phyloP scores from a whole-genome alignment of 2,329 filamentous ascomycete species.

The Aureobasidium sp. region DNA sequence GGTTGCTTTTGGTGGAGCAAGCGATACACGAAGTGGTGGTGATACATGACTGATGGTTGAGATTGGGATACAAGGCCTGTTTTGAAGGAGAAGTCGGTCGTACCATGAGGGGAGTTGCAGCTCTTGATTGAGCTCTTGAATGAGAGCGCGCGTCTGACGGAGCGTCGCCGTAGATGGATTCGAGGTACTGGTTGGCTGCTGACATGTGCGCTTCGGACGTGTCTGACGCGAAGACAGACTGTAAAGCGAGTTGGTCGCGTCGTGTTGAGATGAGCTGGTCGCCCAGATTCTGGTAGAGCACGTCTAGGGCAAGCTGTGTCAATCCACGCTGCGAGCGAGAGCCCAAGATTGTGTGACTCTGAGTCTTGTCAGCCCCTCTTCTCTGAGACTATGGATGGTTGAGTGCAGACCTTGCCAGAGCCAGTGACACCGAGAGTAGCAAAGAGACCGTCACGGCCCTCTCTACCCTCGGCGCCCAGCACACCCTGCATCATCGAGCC shows the following conservation, averaged over 20 bases:
- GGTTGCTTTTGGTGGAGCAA: neutral
- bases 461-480: slow-evolving; percentile 61
- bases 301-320: slow-evolving; percentile 84
- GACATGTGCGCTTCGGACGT: slow-evolving; percentile 72
- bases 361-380: slow-evolving; percentile 12
- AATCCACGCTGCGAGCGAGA: slow-evolving; percentile 79
- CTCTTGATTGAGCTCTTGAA: slow-evolving; percentile 30
- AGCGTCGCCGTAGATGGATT: slow-evolving; percentile 68
- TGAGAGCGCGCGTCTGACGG: slow-evolving; percentile 42
- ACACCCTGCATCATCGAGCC: slow-evolving; percentile 73
- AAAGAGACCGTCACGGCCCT: slow-evolving; percentile 80
- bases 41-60: slow-evolving; percentile 5
- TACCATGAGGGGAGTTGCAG: slow-evolving; percentile 38
- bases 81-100: slow-evolving; percentile 22
- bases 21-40: slow-evolving; percentile 4
- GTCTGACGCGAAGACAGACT: slow-evolving; percentile 70
- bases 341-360: slow-evolving; percentile 95
- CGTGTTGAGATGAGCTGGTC: slow-evolving; percentile 58
- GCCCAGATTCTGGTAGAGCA: slow-evolving; percentile 76
- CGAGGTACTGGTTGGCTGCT: slow-evolving; percentile 68
- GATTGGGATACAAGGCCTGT: neutral
- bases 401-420: slow-evolving; percentile 71
- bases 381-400: neutral
- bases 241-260: slow-evolving; percentile 54
- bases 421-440: slow-evolving; percentile 92